A percentile compares a stretch with the other conserved stretches of the same genome.
Conservation (phyloP, 1,284 basidiomycete species). For the Anthracocystis setariae region DNA sequence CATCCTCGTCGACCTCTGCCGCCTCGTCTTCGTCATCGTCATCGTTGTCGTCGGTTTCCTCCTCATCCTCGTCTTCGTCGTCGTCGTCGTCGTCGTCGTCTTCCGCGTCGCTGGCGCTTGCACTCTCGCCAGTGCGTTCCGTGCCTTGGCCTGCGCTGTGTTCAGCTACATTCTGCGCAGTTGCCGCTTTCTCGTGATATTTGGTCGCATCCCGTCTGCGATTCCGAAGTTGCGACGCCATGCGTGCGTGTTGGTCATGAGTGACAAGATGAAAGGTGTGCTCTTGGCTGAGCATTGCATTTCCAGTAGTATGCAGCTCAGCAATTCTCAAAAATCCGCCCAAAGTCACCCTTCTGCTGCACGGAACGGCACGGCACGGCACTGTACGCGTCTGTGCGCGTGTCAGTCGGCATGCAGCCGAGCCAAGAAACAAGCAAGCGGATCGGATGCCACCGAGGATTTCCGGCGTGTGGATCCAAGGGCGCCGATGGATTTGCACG, state of each 20-base stretch:
- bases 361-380: too few species aligned
- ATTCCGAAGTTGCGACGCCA: neutral
- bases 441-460: too few species aligned
- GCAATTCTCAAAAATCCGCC: too few species aligned
- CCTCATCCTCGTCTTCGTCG: conserved; percentile 2
- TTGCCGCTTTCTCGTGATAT: neutral
- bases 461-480: too few species aligned
- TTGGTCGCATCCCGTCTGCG: neutral
- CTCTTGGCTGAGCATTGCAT: neutral
- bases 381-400: too few species aligned
- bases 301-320: too few species aligned
- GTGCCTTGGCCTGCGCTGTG: neutral
- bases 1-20: conserved; percentile 26
- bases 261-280: neutral
- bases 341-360: too few species aligned
- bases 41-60: conserved; percentile 16
- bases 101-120: neutral
- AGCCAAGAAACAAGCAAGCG: too few species aligned
- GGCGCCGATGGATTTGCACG: too few species aligned
- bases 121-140: neutral
- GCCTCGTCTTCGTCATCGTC: conserved; percentile 17
- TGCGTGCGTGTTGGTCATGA: conserved; percentile 3
- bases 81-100: conserved; percentile 4
- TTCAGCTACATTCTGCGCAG: neutral
- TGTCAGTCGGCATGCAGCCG: too few species aligned